phyloP scores from a whole-genome alignment of 139 green algal species.

The Diplosphaera chodatii region DNA sequence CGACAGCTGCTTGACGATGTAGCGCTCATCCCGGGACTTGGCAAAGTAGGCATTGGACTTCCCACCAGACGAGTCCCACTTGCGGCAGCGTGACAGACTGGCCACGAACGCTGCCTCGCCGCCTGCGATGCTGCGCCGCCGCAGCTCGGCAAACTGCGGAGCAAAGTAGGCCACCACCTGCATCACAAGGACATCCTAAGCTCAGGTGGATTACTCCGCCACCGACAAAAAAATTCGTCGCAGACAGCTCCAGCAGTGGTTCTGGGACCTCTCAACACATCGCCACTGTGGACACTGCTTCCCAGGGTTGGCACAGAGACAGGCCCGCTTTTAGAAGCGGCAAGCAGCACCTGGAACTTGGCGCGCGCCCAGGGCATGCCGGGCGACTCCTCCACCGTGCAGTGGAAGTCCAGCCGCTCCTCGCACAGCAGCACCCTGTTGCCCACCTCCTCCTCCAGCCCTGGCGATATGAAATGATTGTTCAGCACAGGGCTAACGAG shows the following conservation, averaged over 20 bases:
- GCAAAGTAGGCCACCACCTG: slow-evolving; percentile 74
- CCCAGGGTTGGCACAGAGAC: no score
- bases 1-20: slow-evolving; percentile 74
- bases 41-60: slow-evolving; percentile 93
- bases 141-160: slow-evolving; percentile 79
- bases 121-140: slow-evolving; percentile 53
- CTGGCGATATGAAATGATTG: no score
- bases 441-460: neutral
- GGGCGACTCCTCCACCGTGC: slow-evolving; percentile 47
- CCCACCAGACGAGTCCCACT: slow-evolving; percentile 74
- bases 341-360: slow-evolving; percentile 26
- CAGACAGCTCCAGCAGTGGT: no score
- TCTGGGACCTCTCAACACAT: no score
- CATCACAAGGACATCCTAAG: no score
- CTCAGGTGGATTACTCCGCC: no score
- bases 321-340: neutral
- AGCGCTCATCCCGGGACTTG: slow-evolving; percentile 77
- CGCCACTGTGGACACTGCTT: no score
- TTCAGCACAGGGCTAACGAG: no score
- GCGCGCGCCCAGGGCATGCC: slow-evolving; percentile 43
- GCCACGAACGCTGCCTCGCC: slow-evolving; percentile 71
- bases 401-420: slow-evolving; percentile 49
- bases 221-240: no score
- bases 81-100: slow-evolving; percentile 67
- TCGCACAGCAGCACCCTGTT: slow-evolving; percentile 35